Evolutionary conservation across 345 rosid species (phyloP), one percentile per base, ranked within the genome.

Genomic region (Carallia pectinifolia): DNA sequence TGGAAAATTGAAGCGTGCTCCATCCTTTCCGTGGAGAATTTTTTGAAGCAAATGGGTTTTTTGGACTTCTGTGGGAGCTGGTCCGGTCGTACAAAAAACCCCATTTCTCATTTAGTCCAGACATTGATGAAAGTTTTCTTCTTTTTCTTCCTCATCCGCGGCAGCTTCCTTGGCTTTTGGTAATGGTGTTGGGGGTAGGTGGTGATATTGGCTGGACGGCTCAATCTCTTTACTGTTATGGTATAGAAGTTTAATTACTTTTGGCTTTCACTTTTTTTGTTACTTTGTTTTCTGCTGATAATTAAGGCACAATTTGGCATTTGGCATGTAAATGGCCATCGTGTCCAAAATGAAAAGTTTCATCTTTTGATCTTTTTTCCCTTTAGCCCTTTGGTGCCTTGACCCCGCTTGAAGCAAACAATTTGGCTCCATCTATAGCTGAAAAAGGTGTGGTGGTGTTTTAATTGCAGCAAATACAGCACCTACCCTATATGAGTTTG

Each of bases 161-260:
- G 54, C 64, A 56, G 54, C 71, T 53, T 56, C 53, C 68, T 58
- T 50, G 64, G 74, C 55, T 68, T 40, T 40, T 54, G 75, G 54
- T 65, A 23, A 52, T 71, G 67, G 52, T 61, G 61, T 17, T 38
- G 70, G 63, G 64, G 48, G 67, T 50, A 37, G 78, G 75, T 34
- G 70, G 84, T 77, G 84, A 81, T 81, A 81, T 81, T 81, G 84
- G 85, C 85, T 75, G 78, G 80, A 82, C 76, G 85, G 85, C 85
- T 82, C 85, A 82, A 79, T 82, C 85, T 76, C 66, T 70, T 58
- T 59, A 8, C 48, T 65, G 23, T 23, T 17, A 65, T 60, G 33
- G 1, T 52, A 44, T 54, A 64, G 62, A 40, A 27, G n/a, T 68
- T 39, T 40, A 4, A 44, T 58, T 23, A 23, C 23, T 47, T 47